Base-by-base conservation (phyloP, 106 monocot genomes). In the Posidonia australis region DNA sequence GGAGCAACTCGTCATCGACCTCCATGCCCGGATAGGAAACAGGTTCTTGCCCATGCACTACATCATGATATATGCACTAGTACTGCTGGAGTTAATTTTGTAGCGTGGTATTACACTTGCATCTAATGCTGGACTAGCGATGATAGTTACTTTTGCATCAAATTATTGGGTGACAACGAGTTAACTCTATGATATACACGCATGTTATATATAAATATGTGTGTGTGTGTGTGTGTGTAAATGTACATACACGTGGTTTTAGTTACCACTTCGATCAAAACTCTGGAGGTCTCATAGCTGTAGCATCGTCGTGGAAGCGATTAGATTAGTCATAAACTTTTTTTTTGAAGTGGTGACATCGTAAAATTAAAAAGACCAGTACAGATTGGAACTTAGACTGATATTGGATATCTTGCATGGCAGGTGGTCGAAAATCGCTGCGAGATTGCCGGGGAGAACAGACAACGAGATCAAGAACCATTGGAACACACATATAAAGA, bases 401-500 rank as follows among this genome's bases (percentile, higher is more conserved):
- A 53, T 10, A 19, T 18, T 5, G 47, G 18, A 16, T 16, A 54
- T 24, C 22, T 6, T 22, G 22, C 22, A 11, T 5, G 14, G 14
- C 43, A 90, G 90, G 68, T 90, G 90, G 90, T 86, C 90, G 9
- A 90, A 83, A 64, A 90, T 90, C 46, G 90, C 90, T 10, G 70
- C 83, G 16, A 85, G 72, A 56, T 66, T 90, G 69, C 85, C 89
- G 0, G 89, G 89, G 58, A 82, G 89, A 72, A 90, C 89, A 0
- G 89, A 90, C 60, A 90, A 90, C 60, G 89, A 90, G 55, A 90
- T 90, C 45, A 90, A 90, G 70, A 90, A 90, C 70, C 85, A 85
- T 63, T 90, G 89, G 89, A 90, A 90, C 76, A 90, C 89, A 9
- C 82, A 86, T 61, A 83, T 90, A 52, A 90, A 90, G 80, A 90